Conservation (phyloP, 805 yeast genomes). For the Metschnikowia anglica region DNA sequence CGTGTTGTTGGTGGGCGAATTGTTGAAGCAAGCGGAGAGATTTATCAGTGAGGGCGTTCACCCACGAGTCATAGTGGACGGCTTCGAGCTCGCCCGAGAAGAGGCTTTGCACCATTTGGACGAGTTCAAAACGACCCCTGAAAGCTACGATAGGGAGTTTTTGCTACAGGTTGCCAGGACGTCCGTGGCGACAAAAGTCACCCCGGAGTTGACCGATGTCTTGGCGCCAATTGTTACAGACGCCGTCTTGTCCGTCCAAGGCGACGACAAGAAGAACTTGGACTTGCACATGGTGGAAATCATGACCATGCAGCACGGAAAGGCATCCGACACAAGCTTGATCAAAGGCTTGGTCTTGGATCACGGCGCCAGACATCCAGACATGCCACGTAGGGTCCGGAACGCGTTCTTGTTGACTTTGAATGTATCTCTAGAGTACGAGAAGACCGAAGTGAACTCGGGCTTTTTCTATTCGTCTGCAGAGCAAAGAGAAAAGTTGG, state of each 20-base stretch:
- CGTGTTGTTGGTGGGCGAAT: slow-evolving; percentile 88
- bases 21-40: slow-evolving; percentile 91
- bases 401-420: slow-evolving; percentile 84
- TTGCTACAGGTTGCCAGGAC: slow-evolving; percentile 89
- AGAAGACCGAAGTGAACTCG: slow-evolving; percentile 95
- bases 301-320: slow-evolving; percentile 95
- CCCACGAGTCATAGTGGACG: slow-evolving; percentile 92
- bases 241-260: slow-evolving; percentile 79
- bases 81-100: slow-evolving; percentile 86
- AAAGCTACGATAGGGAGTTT: slow-evolving; percentile 76
- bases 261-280: slow-evolving; percentile 47
- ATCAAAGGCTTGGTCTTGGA: slow-evolving; percentile 90
- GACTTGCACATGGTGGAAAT: slow-evolving; percentile 98
- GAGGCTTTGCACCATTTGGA: slow-evolving; percentile 71
- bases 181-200: slow-evolving; percentile 84
- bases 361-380: slow-evolving; percentile 99
- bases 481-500: slow-evolving; percentile 93
- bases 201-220: slow-evolving; percentile 69
- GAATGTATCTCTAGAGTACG: slow-evolving; percentile 94
- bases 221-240: slow-evolving; percentile 95
- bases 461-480: slow-evolving; percentile 93
- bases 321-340: slow-evolving; percentile 78
- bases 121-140: slow-evolving; percentile 53
- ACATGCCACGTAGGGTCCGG: slow-evolving; percentile 87
- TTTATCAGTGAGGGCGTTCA: slow-evolving; percentile 92